phyloP scores from a whole-genome alignment of 1,139 yeast species.

The Wickerhamomyces sp. region DNA sequence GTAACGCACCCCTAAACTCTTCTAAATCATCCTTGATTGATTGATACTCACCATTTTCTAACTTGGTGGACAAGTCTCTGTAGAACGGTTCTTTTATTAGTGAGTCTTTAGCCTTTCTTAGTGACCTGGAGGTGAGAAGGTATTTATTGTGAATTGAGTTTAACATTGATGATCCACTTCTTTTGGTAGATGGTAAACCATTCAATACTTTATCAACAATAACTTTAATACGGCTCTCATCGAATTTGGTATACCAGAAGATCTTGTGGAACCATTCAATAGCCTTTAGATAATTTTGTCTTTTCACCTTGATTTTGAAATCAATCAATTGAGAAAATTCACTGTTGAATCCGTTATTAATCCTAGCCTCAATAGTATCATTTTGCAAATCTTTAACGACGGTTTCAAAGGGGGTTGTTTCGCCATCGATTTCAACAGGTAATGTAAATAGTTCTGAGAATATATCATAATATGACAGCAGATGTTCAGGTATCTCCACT shows the following conservation, averaged over 20 bases:
- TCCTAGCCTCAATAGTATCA: constrained; percentile 60
- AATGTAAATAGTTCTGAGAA: constrained; percentile 65
- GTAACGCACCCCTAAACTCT: constrained; percentile 50
- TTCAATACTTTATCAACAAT: constrained; percentile 72
- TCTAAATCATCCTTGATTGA: constrained; percentile 52
- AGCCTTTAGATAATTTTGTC: constrained; percentile 59
- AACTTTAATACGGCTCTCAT: constrained; percentile 64
- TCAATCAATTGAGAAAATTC: constrained; percentile 62
- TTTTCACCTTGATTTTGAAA: constrained; percentile 58
- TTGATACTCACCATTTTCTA: constrained; percentile 48
- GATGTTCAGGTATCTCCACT: constrained; percentile 47
- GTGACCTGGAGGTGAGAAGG: constrained; percentile 52
- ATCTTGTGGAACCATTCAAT: constrained; percentile 73
- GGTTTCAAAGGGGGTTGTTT: constrained; percentile 59
- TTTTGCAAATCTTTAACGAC: constrained; percentile 69
- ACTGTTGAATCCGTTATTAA: constrained; percentile 55
- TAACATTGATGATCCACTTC: constrained; percentile 74
- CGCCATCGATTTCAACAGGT: constrained; percentile 65
- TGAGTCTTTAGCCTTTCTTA: constrained; percentile 64
- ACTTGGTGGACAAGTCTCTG: constrained; percentile 43
- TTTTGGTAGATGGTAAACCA: constrained; percentile 71
- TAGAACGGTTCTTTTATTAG: constrained; percentile 59
- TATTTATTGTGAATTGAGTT: constrained; percentile 55
- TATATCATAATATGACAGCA: constrained; percentile 65
- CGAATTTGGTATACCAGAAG: constrained; percentile 64